Percentiles rank a stretch among this genome's conserved stretches.
phyloP scores from a whole-genome alignment of 2,329 filamentous ascomycete species.

The Penicillium freii region DNA sequence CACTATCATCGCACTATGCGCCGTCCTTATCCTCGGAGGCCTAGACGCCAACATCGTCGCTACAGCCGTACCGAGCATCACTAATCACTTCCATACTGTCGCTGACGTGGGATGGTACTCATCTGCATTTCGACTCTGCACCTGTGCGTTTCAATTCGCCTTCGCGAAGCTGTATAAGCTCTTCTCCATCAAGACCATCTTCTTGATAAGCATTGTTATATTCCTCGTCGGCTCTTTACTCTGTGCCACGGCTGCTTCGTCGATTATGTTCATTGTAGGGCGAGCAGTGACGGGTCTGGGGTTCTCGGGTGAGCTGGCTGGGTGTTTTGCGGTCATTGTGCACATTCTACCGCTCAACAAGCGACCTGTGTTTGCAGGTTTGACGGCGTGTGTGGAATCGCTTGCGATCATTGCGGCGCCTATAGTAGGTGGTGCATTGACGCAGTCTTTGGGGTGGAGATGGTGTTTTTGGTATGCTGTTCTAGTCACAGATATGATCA shows the following conservation, averaged over 20 bases:
- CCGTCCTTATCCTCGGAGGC: constrained; percentile 29
- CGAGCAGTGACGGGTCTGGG: constrained; percentile 30
- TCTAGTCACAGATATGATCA: neutral
- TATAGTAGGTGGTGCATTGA: constrained; percentile 37
- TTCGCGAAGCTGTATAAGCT: constrained; percentile 32
- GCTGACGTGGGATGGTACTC: constrained; percentile 33
- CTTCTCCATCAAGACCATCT: constrained; percentile 32
- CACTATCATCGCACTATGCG: constrained; percentile 23
- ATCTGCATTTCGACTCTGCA: constrained; percentile 23
- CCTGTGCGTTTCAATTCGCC: constrained; percentile 23
- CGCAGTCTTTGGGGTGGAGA: constrained; percentile 35
- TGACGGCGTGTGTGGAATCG: constrained; percentile 27
- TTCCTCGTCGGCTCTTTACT: constrained; percentile 24
- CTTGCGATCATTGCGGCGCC: constrained; percentile 30
- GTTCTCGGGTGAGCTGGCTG: constrained; percentile 17
- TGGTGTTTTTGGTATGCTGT: constrained; percentile 34
- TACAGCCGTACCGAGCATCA: constrained; percentile 35
- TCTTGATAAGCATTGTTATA: constrained; percentile 20
- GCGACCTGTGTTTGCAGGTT: constrained; percentile 27
- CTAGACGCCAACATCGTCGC: constrained; percentile 35
- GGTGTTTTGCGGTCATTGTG: constrained; percentile 17
- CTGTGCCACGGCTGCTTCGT: constrained; percentile 19
- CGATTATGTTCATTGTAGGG: constrained; percentile 22
- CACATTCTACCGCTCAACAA: constrained; percentile 26
- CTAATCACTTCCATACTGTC: constrained; percentile 28